Evolutionary conservation across 2,329 filamentous ascomycete genomes (phyloP), one percentile per base, ranked within the genome.

Genomic region (Mariannaea elegans): DNA sequence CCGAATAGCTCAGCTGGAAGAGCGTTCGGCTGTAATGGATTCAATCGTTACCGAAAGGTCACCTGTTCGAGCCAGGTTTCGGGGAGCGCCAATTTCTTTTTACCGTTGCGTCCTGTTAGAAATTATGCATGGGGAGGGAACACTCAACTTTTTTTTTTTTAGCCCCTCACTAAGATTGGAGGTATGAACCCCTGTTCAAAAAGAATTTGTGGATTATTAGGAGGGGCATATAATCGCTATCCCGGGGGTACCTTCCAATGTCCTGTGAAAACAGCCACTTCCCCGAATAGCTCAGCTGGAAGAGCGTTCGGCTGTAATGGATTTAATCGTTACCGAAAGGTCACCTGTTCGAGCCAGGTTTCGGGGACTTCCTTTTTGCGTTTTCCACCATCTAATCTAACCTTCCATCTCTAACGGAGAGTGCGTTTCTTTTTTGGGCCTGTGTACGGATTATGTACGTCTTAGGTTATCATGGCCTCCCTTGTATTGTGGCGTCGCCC

Each of bases 231-330:
- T n/a, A n/a, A n/a, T n/a, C n/a, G n/a, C n/a, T n/a, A n/a, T n/a
- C n/a, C n/a, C n/a, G n/a, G n/a, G n/a, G n/a, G n/a, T n/a, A 4
- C n/a, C 6, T 3, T 13, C 18, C 47, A 27, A 39, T 14, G 50
- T 62, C 62, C 62, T 67, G 59, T 39, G 7, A 42, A 31, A 46
- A 42, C 31, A 56, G 42, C 16, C 24, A 52, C 21, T 38, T 64
- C 66, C 66, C 66, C 66, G 61, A 69, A 59, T 69, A 69, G 66
- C 66, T 69, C 66, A 69, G 66, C 63, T 69, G 66, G 66, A 69
- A 69, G 66, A 68, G 66, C 65, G 65, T 68, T 66, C 62, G 65
- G 54, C 66, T 68, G 66, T 68, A 68, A 68, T 49, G 39, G 59
- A 41, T 34, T n/a, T 32, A 36, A 23, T 56, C 34, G 59, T 56